Base-by-base conservation (phyloP, 768 basidiomycete species). In the Xerocomellus chrysenteron region DNA sequence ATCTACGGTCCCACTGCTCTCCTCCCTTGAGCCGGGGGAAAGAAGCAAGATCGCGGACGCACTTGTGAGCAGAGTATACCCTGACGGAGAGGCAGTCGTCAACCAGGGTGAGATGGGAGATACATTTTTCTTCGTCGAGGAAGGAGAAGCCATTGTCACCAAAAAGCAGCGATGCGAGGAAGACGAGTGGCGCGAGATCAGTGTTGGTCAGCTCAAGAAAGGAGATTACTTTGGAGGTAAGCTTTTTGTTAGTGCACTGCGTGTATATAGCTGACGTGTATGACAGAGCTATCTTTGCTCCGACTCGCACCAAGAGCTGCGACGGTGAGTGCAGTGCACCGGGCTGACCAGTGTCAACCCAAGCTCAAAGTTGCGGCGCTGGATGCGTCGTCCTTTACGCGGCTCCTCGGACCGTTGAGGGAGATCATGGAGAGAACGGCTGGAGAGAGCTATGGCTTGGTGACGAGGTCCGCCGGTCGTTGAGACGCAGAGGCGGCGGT, bases 191-290 rank as follows among this genome's bases (percentile, higher is more conserved):
- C 80, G 77, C 28, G 86, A 90, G 64, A 80, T 91, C 47, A 75
- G 81, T 14, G 90, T 98, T 12, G 89, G 88, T 6, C 82, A 77
- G 52, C 81, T 92, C 51, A 82, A 78, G 66, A 93, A 94, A 68
- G 96, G 96, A 8, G 95, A 99, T 70, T 99, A 98, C 78, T 99
- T 99, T 75, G 96, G 96, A 75, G 96, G 95, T 94, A 62, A 70
- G 85, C 50, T 9, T 56, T 50, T 13, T 37, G 32, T n/a, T 33
- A 40, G 19, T 44, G 26, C 41, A 26, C 7, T 32, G 41, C 4
- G 40, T 21, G 32, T 47, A 32, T 24, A 46, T 35, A 14, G 37
- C 50, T 64, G 47, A 69, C 24, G 41, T 21, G 12, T 50, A 57
- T 37, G 50, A 39, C 74, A 98, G 96, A 99, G 73, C 78, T 99